Evolutionary conservation across 2,329 filamentous ascomycete genomes (phyloP), one percentile per base, ranked within the genome.

Genomic region (Elsinoe batatas): DNA sequence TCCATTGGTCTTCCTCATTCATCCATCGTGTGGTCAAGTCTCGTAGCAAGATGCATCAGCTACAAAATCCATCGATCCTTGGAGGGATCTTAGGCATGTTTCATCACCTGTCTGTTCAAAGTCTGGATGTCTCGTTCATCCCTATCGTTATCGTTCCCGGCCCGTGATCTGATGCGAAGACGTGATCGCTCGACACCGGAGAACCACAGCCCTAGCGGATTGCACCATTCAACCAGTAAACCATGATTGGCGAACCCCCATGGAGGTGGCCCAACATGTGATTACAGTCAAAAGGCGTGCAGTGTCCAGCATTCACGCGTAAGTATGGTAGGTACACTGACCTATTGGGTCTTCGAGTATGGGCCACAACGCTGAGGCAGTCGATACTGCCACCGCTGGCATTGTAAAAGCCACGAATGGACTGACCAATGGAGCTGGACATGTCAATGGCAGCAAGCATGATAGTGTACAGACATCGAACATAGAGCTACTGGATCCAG

Each of bases 221-320:
- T 51, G 47, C 47, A 51, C 47, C 47, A 51, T 51, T 20, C 37
- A 3, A 36, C 33, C 22, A 33, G 37, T 51, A 51, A 51, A 51
- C 15, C 47, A 51, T 51, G 47, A 37, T 51, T 51, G 47, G 32
- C n/a, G 37, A 8, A 12, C 6, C 17, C n/a, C 40, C n/a, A 36
- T 15, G 30, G 33, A 18, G 17, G 13, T 12, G 17, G 15, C 33
- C 6, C 32, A 17, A 22, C 30, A 37, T 38, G 33, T 18, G 8
- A 8, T n/a, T 1, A 30, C 6, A 35, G 18, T 20, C n/a, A 51
- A 38, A 35, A 33, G 5, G 3, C 1, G 15, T 20, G n/a, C 13
- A 11, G 13, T 3, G 13, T 7, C n/a, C 44, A 18, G 15, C 12
- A 15, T 5, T 15, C 6, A 5, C 6, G 13, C 11, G 47, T 37